Base-by-base conservation (phyloP, 1,284 basidiomycete species). In the Cystobasidiaceae sp. region DNA sequence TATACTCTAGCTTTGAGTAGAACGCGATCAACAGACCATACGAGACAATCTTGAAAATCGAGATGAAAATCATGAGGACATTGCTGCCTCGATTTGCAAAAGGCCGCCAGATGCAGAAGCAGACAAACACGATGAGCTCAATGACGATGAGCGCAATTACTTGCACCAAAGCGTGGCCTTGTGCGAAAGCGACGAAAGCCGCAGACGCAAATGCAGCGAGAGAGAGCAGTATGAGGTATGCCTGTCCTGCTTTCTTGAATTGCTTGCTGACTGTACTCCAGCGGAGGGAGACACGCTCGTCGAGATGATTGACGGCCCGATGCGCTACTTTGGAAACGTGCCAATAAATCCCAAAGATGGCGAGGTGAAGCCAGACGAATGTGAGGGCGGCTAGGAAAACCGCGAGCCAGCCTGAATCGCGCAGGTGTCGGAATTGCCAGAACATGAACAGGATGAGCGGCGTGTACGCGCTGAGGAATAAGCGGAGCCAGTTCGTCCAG, bases 341-440 rank as follows among this genome's bases (percentile, higher is more conserved):
- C 34, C 41, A 55, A 17, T 66, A 39, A 19, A 74, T 51, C 48
- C 85, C 72, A 68, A 88, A 76, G 46, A 83, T 78, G 23, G 82
- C 81, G n/a, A 67, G 28, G 37, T 63, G 60, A 4, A 85, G 78
- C 57, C 82, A 76, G 65, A 83, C 73, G 73, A 85, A 82, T 70
- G 84, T 71, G 81, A 84, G 68, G 48, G 88, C 78, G 1, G 77
- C 80, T 48, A 90, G 76, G 74, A 91, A 80, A 49, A 86, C 79
- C 0, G 90, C 83, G 1, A 92, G 80, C 84, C 63, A 66, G 9
- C 63, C 63, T 30, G 44, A 48, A 37, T 57, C 55, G 33, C 4
- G 8, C n/a, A 83, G 81, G 66, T 94, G 80, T 0, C 86, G 88
- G 89, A 90, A 94, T 75, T 94, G 91, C 77, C 87, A 90, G 74